Evolutionary conservation across 208 protist genomes (phyloP).

Genomic region (Acanthamoeba culbertsoni): DNA sequence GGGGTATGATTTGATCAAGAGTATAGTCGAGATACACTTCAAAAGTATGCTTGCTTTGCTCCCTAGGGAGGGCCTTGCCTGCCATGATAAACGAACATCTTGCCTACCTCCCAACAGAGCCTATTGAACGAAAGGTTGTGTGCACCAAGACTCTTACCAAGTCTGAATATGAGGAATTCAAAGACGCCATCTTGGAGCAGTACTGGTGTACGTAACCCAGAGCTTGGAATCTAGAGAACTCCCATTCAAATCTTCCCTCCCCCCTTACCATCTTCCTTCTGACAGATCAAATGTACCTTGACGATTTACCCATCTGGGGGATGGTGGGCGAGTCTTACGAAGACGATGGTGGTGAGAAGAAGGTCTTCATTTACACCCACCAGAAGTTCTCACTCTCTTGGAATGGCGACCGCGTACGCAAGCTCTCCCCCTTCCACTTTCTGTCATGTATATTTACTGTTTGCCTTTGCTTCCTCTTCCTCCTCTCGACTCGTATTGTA

Average conservation of each 20-base stretch:
- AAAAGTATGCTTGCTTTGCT: neutral
- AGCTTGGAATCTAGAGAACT: too few relatives aligned
- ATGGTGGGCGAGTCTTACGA: conserved; percentile 77
- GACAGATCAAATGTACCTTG: conserved; percentile 74
- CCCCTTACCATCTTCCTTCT: neutral
- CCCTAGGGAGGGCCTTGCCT: neutral
- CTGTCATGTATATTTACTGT: neutral
- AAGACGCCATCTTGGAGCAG: conserved; percentile 80
- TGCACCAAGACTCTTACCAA: conserved; percentile 60
- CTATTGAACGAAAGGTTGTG: neutral
- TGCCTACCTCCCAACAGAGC: neutral
- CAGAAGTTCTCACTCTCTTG: conserved; percentile 84
- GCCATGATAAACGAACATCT: neutral
- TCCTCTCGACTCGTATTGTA: neutral
- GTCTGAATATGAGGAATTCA: conserved; percentile 61
- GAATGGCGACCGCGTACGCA: conserved; percentile 79
- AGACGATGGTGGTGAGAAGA: neutral
- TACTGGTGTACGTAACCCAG: conserved; percentile 81
- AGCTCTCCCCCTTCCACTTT: neutral
- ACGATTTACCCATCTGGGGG: conserved; percentile 88
- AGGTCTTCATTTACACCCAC: conserved; percentile 87
- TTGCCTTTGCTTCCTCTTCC: neutral
- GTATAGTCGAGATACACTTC: conserved; percentile 54
- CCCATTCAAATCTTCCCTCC: neutral
- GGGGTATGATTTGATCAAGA: conserved; percentile 66